These are phyloP conservation scores for Mycena rebaudengoi DNA, from an alignment of 768 basidiomycete species.

Conservation along the genomic window DNA sequence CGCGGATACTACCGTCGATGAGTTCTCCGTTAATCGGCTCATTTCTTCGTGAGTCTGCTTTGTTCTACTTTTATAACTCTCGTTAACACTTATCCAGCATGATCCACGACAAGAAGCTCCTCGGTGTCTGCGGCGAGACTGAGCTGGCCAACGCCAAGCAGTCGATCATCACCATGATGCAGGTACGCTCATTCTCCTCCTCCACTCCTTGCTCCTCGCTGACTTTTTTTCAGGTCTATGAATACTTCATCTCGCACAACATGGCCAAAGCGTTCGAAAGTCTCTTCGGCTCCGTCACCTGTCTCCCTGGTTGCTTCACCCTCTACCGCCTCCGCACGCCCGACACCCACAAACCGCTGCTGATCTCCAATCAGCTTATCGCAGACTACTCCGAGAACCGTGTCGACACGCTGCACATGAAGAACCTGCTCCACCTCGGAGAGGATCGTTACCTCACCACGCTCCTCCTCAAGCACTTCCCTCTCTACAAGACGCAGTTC, in stretches of 20 bases:
- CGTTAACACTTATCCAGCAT: slow-evolving; percentile 61
- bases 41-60: slow-evolving; percentile 83
- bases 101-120: slow-evolving; percentile 94
- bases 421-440: slow-evolving; percentile 96
- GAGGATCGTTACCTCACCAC: slow-evolving; percentile 99
- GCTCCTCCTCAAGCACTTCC: slow-evolving; percentile 94
- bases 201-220: not conserved
- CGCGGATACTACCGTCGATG: slow-evolving; percentile 94
- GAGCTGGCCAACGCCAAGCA: slow-evolving; percentile 92
- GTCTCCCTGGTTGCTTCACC: slow-evolving; percentile 98
- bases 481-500: slow-evolving; percentile 93
- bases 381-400: slow-evolving; percentile 95
- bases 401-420: slow-evolving; percentile 98
- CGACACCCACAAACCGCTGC: slow-evolving; percentile 93
- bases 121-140: slow-evolving; percentile 97
- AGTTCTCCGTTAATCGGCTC: slow-evolving; percentile 86
- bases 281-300: slow-evolving; percentile 97
- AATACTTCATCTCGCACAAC: slow-evolving; percentile 99
- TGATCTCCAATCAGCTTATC: slow-evolving; percentile 91
- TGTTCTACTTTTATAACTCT: not conserved
- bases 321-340: slow-evolving; percentile 94
- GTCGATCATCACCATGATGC: slow-evolving; percentile 97
- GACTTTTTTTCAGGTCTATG: slow-evolving; percentile 74
- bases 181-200: slow-evolving; percentile 53
- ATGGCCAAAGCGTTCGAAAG: slow-evolving; percentile 98